Base-by-base conservation (phyloP, 2,329 filamentous ascomycete genomes). In the Aspergillus niger region DNA sequence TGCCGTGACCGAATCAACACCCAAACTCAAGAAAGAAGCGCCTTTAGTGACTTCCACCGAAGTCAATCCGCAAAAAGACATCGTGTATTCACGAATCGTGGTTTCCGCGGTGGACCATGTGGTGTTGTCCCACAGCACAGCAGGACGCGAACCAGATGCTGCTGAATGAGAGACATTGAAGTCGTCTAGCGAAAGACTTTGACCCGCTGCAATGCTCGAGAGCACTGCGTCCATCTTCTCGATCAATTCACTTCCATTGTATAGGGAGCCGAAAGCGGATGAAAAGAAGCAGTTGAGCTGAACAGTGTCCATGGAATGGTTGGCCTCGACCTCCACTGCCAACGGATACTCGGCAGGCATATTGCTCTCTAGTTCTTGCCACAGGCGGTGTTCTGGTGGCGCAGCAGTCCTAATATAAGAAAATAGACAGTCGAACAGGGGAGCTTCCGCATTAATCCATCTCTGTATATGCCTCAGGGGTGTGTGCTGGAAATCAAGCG, bases 271-370 rank as follows among this genome's bases (percentile, higher is more conserved):
- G 39, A 75, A 75, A 1, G 67, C 56, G 3, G 65, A 41, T 1
- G 72, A 72, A 39, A 70, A 73, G 8, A 62, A 61, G 44, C 68
- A 69, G 41, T 70, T 66, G 10, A 72, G 62, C 3, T 65, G 55
- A 8, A 77, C 13, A 17, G 61, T 58, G 52, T 74, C 65, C 10
- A 44, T 58, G 5, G 50, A 38, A 36, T 57, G 55, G 54, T 72
- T 67, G 3, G 72, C 72, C 54, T 73, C 70, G 20, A 73, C 65
- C 52, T 77, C 75, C 3, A 77, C 63, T 7, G 75, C 74, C 8
- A 77, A 65, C 2, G 73, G 71, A 57, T 75, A 77, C 26, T 76
- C 74, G 10, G 67, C 70, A 1, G 72, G 67, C 72, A 77, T 76
- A 8, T 72, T 63, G 52, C 69, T 74, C 7, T 75, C 71, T 3